A percentile compares a stretch with the other conserved stretches of the same genome.
These are phyloP conservation scores for Leccinum angustisporum DNA, from an alignment of 1,284 basidiomycete species.

Conservation along the genomic window DNA sequence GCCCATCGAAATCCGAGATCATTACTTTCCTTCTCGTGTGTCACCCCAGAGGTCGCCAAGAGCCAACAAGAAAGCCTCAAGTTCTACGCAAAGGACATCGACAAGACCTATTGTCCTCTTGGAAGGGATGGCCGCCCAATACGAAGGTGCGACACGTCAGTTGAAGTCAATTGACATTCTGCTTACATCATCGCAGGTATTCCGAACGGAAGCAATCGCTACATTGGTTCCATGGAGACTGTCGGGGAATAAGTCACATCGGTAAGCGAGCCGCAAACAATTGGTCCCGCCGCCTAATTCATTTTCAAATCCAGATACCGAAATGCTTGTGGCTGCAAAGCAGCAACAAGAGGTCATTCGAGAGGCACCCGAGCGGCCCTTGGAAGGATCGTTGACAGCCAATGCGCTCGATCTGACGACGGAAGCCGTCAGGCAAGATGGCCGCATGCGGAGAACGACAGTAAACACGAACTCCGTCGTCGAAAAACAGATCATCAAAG, in stretches of 20 bases:
- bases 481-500: constrained; percentile 54
- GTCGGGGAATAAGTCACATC: constrained; percentile 55
- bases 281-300: not conserved
- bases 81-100: constrained; percentile 47
- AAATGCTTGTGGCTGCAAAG: constrained; percentile 17
- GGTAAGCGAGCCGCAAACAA: constrained; percentile 36
- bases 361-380: constrained; percentile 29
- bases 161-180: not conserved
- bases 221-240: constrained; percentile 66
- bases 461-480: constrained; percentile 42
- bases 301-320: constrained; percentile 23
- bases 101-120: constrained; percentile 56
- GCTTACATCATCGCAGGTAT: constrained; percentile 35
- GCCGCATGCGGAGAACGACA: constrained; percentile 42
- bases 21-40: constrained; percentile 67
- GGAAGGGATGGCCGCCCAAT: constrained; percentile 56
- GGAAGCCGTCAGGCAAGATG: constrained; percentile 39
- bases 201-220: constrained; percentile 54
- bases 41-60: constrained; percentile 49
- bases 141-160: constrained; percentile 49
- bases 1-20: constrained; percentile 54
- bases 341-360: constrained; percentile 20
- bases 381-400: constrained; percentile 26
- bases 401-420: constrained; percentile 38
- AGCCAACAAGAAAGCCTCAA: constrained; percentile 50